Evolutionary conservation across 371 early-diverging fungal species (phyloP).

Genomic region (Fennellomyces sp.): DNA sequence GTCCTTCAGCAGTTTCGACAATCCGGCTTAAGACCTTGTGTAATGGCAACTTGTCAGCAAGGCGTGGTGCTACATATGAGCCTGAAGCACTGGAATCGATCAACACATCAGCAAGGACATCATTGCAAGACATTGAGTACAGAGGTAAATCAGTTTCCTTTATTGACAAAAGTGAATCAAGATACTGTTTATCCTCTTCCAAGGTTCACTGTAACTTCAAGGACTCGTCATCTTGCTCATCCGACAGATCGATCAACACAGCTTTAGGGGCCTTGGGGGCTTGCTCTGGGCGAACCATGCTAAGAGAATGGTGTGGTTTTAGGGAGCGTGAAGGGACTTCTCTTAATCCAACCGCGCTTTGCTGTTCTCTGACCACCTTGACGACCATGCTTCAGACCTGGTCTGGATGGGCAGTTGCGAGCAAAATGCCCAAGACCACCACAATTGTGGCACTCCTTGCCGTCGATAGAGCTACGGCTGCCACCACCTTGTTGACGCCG

Average conservation of each 20-base stretch:
- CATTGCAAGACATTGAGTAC: conserved; percentile 1
- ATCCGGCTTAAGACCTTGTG: too few species aligned
- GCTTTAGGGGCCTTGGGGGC: too few species aligned
- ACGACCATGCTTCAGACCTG: too few species aligned
- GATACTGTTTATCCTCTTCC: not conserved
- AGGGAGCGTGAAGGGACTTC: not conserved
- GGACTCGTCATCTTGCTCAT: too few species aligned
- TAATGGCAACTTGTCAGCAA: too few species aligned
- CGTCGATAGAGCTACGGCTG: too few species aligned
- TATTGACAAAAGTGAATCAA: not conserved
- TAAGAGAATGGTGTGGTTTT: conserved; percentile 3
- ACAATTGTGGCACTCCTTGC: conserved; percentile 1
- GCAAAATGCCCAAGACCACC: not conserved
- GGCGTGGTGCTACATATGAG: not conserved
- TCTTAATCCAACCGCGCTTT: not conserved
- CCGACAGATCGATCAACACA: too few species aligned
- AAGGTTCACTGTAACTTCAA: not conserved
- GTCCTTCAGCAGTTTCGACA: too few species aligned
- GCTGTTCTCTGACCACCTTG: not conserved
- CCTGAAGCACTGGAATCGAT: conserved; percentile 6
- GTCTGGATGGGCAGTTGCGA: not conserved
- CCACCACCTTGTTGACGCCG: too few species aligned
- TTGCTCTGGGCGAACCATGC: not conserved
- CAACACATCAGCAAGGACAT: not conserved
- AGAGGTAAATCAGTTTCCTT: not conserved